phyloP scores from a whole-genome alignment of 805 yeast species.

The Wickerhamomyces tratensis region DNA sequence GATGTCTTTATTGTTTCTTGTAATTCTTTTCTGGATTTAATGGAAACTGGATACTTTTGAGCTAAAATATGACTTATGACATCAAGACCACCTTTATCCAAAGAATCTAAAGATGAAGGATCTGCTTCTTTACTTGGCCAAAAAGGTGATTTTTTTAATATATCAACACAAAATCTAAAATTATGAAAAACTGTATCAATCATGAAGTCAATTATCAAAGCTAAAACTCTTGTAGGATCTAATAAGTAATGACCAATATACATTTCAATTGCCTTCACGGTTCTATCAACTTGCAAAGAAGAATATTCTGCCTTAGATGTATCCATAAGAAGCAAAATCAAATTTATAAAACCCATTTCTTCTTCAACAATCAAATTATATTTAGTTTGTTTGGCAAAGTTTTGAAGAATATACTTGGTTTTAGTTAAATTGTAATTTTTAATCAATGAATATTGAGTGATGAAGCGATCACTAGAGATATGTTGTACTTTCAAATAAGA shows the following conservation, averaged over 20 bases:
- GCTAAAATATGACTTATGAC: conserved; percentile 47
- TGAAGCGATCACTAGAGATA: background rate
- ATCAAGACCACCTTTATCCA: conserved; percentile 43
- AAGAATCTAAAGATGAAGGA: conserved; percentile 18
- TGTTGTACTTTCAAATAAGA: background rate
- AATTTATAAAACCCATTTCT: conserved; percentile 66
- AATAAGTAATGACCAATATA: conserved; percentile 67
- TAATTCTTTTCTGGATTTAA: conserved; percentile 21
- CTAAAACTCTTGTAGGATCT: conserved; percentile 64
- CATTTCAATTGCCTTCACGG: conserved; percentile 38
- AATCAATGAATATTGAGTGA: background rate
- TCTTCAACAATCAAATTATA: conserved; percentile 68
- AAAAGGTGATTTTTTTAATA: conserved; percentile 50
- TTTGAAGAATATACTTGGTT: background rate
- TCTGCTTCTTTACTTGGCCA: conserved; percentile 45
- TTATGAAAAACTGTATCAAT: conserved; percentile 33
- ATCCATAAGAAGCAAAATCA: conserved; percentile 37
- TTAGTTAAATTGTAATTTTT: conserved; percentile 1
- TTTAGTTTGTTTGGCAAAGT: conserved; percentile 30
- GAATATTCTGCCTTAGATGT: conserved; percentile 33
- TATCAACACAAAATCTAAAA: conserved; percentile 34
- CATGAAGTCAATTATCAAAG: conserved; percentile 47
- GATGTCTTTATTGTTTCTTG: conserved; percentile 36
- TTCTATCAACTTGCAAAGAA: conserved; percentile 30
- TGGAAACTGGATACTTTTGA: conserved; percentile 25